Evolutionary conservation across 2,329 filamentous ascomycete genomes (phyloP).

Genomic region (Venturia carpophila): DNA sequence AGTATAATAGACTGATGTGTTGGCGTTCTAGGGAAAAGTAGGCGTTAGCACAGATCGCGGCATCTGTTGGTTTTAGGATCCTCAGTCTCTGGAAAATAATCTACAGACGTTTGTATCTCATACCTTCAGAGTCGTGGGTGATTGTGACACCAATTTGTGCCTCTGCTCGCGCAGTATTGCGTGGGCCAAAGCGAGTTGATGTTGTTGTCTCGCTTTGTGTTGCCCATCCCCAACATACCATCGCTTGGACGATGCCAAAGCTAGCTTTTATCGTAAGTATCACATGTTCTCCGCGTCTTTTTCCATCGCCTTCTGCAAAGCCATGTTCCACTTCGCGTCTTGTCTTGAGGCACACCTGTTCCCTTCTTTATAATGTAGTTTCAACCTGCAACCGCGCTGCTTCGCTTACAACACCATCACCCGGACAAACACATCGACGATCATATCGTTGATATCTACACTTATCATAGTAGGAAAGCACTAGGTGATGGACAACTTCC

Average conservation of each 20-base stretch:
- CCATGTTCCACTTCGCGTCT: not conserved
- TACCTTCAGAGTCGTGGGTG: not conserved
- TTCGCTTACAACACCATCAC: not conserved
- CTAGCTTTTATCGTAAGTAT: not conserved
- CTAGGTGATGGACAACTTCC: not conserved
- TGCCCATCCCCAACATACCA: too few species aligned
- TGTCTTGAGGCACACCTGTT: not conserved
- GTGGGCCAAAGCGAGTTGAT: not conserved
- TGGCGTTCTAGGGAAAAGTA: not conserved
- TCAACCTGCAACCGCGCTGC: not conserved
- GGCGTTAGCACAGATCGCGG: not conserved
- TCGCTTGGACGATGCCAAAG: not conserved
- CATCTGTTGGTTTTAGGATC: not conserved
- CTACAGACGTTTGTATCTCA: slow-evolving; percentile 1
- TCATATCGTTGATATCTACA: not conserved
- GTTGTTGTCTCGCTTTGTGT: not conserved
- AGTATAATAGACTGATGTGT: not conserved
- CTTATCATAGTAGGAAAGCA: not conserved
- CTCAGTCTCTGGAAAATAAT: not conserved
- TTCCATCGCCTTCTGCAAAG: too few species aligned
- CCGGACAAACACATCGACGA: not conserved
- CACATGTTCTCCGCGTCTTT: not conserved
- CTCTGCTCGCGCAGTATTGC: not conserved
- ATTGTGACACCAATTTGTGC: not conserved
- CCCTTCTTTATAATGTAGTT: not conserved